phyloP scores from a whole-genome alignment of 768 basidiomycete species.

The Termitomyces sp. region DNA sequence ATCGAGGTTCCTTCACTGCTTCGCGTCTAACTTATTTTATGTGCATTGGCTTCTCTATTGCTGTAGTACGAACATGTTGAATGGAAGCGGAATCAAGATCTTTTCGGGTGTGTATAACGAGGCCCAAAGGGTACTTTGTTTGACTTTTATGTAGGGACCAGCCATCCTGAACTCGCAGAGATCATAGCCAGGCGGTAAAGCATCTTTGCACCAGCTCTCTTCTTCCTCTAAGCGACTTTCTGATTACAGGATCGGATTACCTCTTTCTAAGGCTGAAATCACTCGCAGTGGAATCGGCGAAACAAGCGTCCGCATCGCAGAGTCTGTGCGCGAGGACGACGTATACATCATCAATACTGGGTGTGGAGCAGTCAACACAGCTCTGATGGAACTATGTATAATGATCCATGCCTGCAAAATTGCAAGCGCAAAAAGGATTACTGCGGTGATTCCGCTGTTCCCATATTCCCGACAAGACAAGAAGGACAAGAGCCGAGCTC shows the following conservation, averaged over 20 bases:
- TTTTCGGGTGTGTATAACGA: slow-evolving; percentile 39
- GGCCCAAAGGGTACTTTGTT: background rate
- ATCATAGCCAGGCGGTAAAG: slow-evolving; percentile 86
- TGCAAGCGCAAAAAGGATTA: slow-evolving; percentile 96
- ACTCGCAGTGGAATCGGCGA: slow-evolving; percentile 89
- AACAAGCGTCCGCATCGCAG: slow-evolving; percentile 85
- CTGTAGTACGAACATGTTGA: slow-evolving; percentile 32
- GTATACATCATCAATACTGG: slow-evolving; percentile 98
- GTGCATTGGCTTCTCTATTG: slow-evolving; percentile 1
- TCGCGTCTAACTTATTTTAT: background rate
- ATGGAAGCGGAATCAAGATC: slow-evolving; percentile 53
- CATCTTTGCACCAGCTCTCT: slow-evolving; percentile 13
- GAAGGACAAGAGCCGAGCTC: slow-evolving; percentile 98
- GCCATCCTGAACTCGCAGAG: slow-evolving; percentile 93
- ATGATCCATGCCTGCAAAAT: slow-evolving; percentile 99
- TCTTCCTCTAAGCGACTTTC: slow-evolving; percentile 15
- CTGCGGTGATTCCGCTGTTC: slow-evolving; percentile 96
- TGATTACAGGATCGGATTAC: slow-evolving; percentile 73
- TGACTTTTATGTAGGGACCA: slow-evolving; percentile 58
- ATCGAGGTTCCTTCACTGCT: background rate
- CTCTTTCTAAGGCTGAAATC: slow-evolving; percentile 83
- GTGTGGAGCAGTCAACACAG: slow-evolving; percentile 80
- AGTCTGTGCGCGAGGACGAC: slow-evolving; percentile 96
- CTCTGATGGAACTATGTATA: slow-evolving; percentile 97
- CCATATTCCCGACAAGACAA: slow-evolving; percentile 98